Base-by-base conservation (phyloP, 495 filamentous ascomycete species). In the Penicillium parvum region DNA sequence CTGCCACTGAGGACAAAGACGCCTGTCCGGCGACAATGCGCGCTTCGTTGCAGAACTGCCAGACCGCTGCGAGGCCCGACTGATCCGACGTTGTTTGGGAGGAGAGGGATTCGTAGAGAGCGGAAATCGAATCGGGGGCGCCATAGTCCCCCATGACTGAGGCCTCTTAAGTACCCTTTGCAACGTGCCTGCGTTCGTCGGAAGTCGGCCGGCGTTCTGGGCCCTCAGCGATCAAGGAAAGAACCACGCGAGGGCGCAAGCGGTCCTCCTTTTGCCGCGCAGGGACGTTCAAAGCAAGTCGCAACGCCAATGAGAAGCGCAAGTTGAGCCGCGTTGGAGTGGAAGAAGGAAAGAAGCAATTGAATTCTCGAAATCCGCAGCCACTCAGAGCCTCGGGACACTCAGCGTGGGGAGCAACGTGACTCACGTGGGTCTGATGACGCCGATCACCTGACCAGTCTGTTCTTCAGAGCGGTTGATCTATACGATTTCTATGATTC, bases 341-440 rank as follows among this genome's bases (percentile, higher is more conserved):
- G 12, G 7, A 20, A 21, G 4, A 30, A 34, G 26, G 40, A 26
- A 53, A 54, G 45, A 61, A 44, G 47, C 37, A 47, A 48, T 46
- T 42, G 32, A 34, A 36, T 57, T n/a, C n/a, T n/a, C n/a, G n/a
- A n/a, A n/a, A n/a, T n/a, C n/a, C n/a, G n/a, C 49, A 40, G 51
- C 63, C 65, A 65, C 44, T 69, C 57, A 69, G 42, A 56, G 32
- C 15, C 23, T 44, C 38, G 48, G 53, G 46, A 47, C 33, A 40
- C 32, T 40, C 48, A 53, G 52, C 63, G 65, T 68, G 65, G 60
- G 63, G 52, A 48, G 50, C 30, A 54, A 54, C 43, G 51, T 59
- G 60, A 61, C 46, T 61, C 43, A 55, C 15, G 18, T 35, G 45
- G n/a, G n/a, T n/a, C n/a, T n/a, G n/a, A 58, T 57, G 40, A 49